These are phyloP conservation scores for Sarocladiaceae sp. DNA, from an alignment of 2,329 filamentous ascomycete genomes.

Conservation along the genomic window DNA sequence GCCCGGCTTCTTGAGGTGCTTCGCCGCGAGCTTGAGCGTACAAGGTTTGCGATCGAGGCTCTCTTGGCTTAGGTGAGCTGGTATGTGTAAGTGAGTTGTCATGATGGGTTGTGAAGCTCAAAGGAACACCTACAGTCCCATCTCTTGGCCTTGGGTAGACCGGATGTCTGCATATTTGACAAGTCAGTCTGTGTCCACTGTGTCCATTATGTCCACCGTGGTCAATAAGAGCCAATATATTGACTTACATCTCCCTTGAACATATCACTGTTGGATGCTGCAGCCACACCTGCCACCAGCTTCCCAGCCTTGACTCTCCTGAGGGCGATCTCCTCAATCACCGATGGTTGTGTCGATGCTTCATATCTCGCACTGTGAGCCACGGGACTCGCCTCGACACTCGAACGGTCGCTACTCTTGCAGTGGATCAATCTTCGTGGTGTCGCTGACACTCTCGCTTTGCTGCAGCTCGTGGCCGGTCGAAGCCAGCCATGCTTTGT, in stretches of 20 bases:
- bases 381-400: conserved; percentile 10
- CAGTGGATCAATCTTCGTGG: conserved; percentile 1
- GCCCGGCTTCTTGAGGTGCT: conserved; percentile 70
- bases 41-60: conserved; percentile 54
- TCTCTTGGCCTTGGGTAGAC: conserved; percentile 70
- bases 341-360: background rate
- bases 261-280: conserved; percentile 69
- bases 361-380: conserved; percentile 10
- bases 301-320: conserved; percentile 62
- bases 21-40: conserved; percentile 77
- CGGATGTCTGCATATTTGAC: conserved; percentile 25
- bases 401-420: background rate
- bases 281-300: conserved; percentile 69
- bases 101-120: conserved; percentile 8
- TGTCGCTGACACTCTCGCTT: background rate
- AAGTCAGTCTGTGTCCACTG: too few relatives aligned
- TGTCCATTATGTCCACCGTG: too few relatives aligned
- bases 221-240: background rate
- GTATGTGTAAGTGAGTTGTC: background rate
- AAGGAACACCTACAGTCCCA: conserved; percentile 67
- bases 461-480: background rate
- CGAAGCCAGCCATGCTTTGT: background rate
- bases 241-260: conserved; percentile 67
- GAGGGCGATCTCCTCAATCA: conserved; percentile 23
- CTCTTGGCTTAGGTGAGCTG: conserved; percentile 57